These are phyloP conservation scores for Cercospora sp. DNA, from an alignment of 2,329 filamentous ascomycete genomes.

Conservation along the genomic window DNA sequence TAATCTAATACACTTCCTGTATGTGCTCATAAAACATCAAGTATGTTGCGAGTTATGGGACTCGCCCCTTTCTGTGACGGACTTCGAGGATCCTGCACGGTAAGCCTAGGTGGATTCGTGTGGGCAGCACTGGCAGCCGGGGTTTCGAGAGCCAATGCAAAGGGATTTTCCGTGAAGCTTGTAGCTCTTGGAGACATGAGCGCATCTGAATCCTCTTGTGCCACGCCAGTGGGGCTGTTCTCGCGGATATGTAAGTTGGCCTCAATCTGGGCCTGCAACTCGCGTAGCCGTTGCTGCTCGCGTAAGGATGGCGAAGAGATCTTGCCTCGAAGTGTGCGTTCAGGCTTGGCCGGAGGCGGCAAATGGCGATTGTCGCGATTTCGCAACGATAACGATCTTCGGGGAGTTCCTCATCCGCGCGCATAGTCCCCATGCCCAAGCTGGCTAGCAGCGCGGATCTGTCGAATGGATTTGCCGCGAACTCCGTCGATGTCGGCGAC, in stretches of 20 bases:
- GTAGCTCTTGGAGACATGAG: conserved; percentile 71
- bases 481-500: conserved; percentile 47
- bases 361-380: conserved; percentile 12
- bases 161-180: conserved; percentile 69
- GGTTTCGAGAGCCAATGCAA: conserved; percentile 47
- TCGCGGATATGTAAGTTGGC: conserved; percentile 28
- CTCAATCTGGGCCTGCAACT: conserved; percentile 38
- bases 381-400: conserved; percentile 29
- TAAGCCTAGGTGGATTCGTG: conserved; percentile 55
- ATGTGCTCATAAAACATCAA: conserved; percentile 65
- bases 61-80: conserved; percentile 72
- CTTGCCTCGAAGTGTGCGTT: conserved; percentile 32
- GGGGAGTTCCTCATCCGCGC: conserved; percentile 29
- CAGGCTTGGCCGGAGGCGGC: background rate
- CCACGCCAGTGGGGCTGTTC: background rate
- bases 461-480: conserved; percentile 40
- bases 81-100: conserved; percentile 65
- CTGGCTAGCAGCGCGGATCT: conserved; percentile 39
- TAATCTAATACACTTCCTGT: conserved; percentile 20
- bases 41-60: conserved; percentile 75
- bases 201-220: conserved; percentile 44
- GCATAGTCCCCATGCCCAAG: conserved; percentile 41
- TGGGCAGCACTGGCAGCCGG: conserved; percentile 43
- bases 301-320: conserved; percentile 39
- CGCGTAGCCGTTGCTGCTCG: conserved; percentile 39